Evolutionary conservation across 129 eudicot species (phyloP).

Genomic region (Chrysanthemum lavandulifolium): DNA sequence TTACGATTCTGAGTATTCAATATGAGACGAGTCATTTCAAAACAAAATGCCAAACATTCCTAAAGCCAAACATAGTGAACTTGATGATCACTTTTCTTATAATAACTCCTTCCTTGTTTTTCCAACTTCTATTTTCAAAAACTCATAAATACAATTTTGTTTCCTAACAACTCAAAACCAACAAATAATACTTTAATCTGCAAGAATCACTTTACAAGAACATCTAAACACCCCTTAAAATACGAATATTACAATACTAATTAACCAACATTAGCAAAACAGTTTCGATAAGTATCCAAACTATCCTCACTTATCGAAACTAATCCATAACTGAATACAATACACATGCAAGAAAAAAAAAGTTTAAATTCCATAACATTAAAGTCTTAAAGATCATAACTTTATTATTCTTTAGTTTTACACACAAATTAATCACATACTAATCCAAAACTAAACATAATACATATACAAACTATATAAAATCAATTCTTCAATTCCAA

Average conservation of each 20-base stretch:
- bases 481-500: too few relatives aligned
- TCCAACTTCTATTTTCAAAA: neutral
- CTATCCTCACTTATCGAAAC: too few relatives aligned
- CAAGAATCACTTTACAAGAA: neutral
- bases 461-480: too few relatives aligned
- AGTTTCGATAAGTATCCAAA: neutral
- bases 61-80: neutral
- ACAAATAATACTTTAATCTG: neutral
- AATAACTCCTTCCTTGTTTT: neutral
- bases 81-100: neutral
- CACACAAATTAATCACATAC: neutral
- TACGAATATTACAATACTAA: neutral
- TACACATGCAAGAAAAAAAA: neutral
- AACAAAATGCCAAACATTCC: too few relatives aligned
- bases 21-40: too few relatives aligned
- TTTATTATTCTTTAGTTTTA: neutral
- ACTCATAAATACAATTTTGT: neutral
- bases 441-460: too few relatives aligned
- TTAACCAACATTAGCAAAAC: neutral
- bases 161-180: neutral
- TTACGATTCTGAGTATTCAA: too few relatives aligned
- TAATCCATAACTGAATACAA: neutral
- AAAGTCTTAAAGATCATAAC: neutral
- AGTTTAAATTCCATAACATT: neutral
- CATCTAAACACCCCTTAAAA: conserved; percentile 9